Conservation (phyloP, 73 alveolate genomes). For the Halteria grandinella region DNA sequence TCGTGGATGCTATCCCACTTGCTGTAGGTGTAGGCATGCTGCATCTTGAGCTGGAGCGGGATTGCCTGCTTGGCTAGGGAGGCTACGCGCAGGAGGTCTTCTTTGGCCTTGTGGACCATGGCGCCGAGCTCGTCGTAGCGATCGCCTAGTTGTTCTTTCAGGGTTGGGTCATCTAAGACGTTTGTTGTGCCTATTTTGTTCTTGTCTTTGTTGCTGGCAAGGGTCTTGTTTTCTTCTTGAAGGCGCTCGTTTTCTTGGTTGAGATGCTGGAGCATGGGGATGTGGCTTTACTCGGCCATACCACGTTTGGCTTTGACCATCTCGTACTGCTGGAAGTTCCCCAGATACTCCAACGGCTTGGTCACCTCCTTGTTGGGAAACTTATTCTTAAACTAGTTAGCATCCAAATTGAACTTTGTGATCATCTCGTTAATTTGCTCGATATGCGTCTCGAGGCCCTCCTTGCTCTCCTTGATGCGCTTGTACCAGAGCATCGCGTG, state of each 20-base stretch:
- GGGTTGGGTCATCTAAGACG: slow-evolving; percentile 2
- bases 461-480: slow-evolving; percentile 49
- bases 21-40: slow-evolving; percentile 68
- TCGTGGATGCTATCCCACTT: slow-evolving; percentile 71
- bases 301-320: slow-evolving; percentile 57
- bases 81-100: slow-evolving; percentile 48
- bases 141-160: slow-evolving; percentile 65
- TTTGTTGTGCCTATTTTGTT: background rate
- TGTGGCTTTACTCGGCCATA: slow-evolving; percentile 11
- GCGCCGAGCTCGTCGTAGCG: slow-evolving; percentile 63
- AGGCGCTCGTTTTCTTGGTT: slow-evolving; percentile 38
- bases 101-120: slow-evolving; percentile 47
- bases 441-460: slow-evolving; percentile 45
- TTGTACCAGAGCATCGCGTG: slow-evolving; percentile 72
- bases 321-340: slow-evolving; percentile 60
- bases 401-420: slow-evolving; percentile 61
- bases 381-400: slow-evolving; percentile 54
- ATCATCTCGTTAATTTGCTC: slow-evolving; percentile 53
- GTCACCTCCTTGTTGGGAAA: slow-evolving; percentile 39
- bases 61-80: slow-evolving; percentile 40
- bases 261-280: slow-evolving; percentile 41
- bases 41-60: slow-evolving; percentile 48
- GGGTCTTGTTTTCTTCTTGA: slow-evolving; percentile 58
- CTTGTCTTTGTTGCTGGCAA: background rate
- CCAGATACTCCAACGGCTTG: slow-evolving; percentile 50